Evolutionary conservation across 805 yeast species (phyloP), one percentile per base, ranked within the genome.

Genomic region (Yarrowia sp.): DNA sequence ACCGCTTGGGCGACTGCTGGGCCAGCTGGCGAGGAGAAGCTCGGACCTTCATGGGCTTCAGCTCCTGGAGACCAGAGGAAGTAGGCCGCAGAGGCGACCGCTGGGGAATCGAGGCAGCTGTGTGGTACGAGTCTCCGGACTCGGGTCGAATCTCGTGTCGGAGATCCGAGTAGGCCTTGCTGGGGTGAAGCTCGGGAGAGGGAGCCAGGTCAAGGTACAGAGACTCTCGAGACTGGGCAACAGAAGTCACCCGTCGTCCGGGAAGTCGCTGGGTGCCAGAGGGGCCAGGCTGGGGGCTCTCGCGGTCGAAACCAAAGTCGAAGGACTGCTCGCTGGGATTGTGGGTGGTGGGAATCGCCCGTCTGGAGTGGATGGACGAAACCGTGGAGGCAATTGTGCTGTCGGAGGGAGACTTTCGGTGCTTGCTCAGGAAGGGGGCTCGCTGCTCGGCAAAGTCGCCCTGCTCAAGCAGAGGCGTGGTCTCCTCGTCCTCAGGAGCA

Each of bases 171-270:
- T 22, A 39, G n/a, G 27, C 29, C 7, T 19, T 16, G 29, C n/a
- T 10, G 13, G 44, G 13, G 22, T 14, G 41, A 27, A 35, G 8
- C 6, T 35, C 42, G 8, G 58, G 58, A 6, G 58, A 38, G 25
- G 61, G 61, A 6, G 46, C 36, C 7, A 31, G 29, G 18, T 55
- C 47, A n/a, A 55, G 61, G 9, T 38, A 55, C 35, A 55, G 27
- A 4, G 61, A 55, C 29, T 55, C 61, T 18, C 61, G 36, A 13
- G 61, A 55, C 21, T 55, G 61, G 6, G 61, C 46, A 7, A 55
- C 61, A n/a, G 61, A 55, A 8, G 39, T 21, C 29, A 38, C 36
- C 29, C 61, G 46, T 38, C 47, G 41, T 10, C 32, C 21, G 25
- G 42, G 25, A 38, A 21, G 27, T 14, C 18, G 29, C 4, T 39